Base-by-base conservation (phyloP, 805 yeast species). In the Osmozyma mogii region DNA sequence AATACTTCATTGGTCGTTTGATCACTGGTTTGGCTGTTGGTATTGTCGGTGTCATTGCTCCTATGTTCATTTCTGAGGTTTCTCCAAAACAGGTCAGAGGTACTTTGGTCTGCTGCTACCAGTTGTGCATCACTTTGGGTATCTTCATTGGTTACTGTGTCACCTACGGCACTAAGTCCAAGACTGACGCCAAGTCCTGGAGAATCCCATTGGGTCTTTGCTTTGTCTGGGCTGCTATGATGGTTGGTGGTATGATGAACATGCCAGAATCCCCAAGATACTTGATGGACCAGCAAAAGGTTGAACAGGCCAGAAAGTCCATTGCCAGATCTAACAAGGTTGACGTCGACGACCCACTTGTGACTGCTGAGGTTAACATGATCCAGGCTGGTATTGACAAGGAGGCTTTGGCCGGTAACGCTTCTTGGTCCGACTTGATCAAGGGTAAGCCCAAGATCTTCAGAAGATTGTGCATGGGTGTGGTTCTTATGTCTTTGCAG, bases 401-500 rank as follows among this genome's bases (percentile, higher is more conserved):
- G 20, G 20, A 18, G 20, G 9, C 9, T 9, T 7, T 9, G 9
- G 20, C 20, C 9, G 20, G 20, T 9, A 8, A 7, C 9, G 20
- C 20, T 9, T 18, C 20, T 7, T 18, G 20, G 20, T 8, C 9
- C 9, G 20, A 18, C 9, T 9, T 18, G 7, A 18, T 18, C 9
- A 18, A 7, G 7, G 20, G 20, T 9, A 18, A 18, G 9, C 20
- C 20, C 20, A 18, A 18, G 9, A 18, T 18, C 9, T 18, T 18
- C 20, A 18, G 20, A 18, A 7, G 20, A 18, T 7, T 18, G 20
- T 9, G 7, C 9, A 8, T 18, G 20, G 20, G 20, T 18, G 20
- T 18, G 7, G 20, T 9, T 8, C 20, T 18, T 9, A 7, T 8
- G 20, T 9, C 9, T 7, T 18, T 71, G 38, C 81, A 75, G 45